Base-by-base conservation (phyloP, 768 basidiomycete genomes). In the Saitozyma sp. region DNA sequence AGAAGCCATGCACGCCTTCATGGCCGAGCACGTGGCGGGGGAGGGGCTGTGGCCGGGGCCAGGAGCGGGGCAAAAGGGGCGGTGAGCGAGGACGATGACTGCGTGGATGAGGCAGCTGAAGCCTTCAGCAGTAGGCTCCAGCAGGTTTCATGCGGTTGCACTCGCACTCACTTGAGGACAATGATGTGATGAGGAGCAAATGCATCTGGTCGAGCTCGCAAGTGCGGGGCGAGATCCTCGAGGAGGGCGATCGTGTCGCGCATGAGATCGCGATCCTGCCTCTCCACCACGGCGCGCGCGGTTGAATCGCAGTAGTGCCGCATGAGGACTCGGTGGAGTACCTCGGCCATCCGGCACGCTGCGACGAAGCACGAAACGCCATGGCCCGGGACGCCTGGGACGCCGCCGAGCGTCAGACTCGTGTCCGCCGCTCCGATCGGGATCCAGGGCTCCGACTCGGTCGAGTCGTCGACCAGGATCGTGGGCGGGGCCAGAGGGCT, bases 151-250 rank as follows among this genome's bases (percentile, higher is more conserved):
- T 61, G 46, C 4, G 11, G 43, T 46, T 14, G 14, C 19, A 38
- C 29, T 9, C 20, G 39, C 11, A 55, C 52, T 56, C 41, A 61
- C 60, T 61, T 61, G 52, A 61, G 45, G 19, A 54, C 48, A 10
- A 61, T 39, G 46, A 61, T 51, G 41, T 61, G 60, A 9, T 42
- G 60, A 11, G 60, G 60, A 10, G 60, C 38, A 39, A 17, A 56
- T 5, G 42, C 20, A 3, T 43, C 9, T 10, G 60, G 29, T 29
- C 29, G 29, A 29, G 29, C 29, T 29, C 29, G 29, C 29, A 29
- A 29, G 29, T 29, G 29, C 2, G 29, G 29, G 29, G 29, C 29
- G 5, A 29, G 29, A 29, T 29, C 29, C 2, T 29, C 29, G 29
- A 29, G 60, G 4, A 61, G 42, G 8, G 45, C 45, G 17, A 54